A percentile compares a stretch with the other conserved stretches of the same genome.
Conservation (phyloP, 805 yeast species). For the Starmerella cellae region DNA sequence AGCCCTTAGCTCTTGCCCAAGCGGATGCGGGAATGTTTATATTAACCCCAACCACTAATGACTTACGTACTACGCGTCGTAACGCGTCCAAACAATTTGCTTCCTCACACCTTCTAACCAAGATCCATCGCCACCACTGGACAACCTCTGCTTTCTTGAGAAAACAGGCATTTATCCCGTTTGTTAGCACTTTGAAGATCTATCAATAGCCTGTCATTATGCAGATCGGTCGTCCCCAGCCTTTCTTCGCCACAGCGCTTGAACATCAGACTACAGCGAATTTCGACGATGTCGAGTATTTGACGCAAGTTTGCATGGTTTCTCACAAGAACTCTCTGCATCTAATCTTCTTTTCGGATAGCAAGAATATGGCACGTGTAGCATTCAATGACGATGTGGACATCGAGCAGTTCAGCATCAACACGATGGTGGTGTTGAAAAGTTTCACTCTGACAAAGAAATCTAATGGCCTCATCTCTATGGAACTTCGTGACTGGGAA, state of each 20-base stretch:
- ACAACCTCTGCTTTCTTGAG: too few species aligned
- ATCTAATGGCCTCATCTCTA: not conserved
- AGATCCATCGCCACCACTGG: too few species aligned
- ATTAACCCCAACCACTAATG: not conserved
- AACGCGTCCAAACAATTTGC: not conserved
- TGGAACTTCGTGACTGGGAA: slow-evolving; percentile 1
- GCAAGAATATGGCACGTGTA: not conserved
- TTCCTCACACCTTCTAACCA: too few species aligned
- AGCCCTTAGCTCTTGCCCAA: too few species aligned
- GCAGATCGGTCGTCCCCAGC: not conserved
- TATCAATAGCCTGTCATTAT: too few species aligned
- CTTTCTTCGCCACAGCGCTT: not conserved
- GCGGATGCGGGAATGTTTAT: not conserved
- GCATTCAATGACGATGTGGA: slow-evolving; percentile 1
- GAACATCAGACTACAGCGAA: not conserved
- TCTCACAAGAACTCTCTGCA: not conserved
- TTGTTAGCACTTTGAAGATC: too few species aligned
- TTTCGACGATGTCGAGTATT: not conserved
- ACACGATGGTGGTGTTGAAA: not conserved
- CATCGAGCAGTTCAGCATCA: not conserved
- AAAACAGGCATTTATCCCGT: too few species aligned
- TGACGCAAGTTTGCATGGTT: not conserved
- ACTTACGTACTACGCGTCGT: not conserved
- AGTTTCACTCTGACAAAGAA: not conserved
- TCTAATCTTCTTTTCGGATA: not conserved